These are phyloP conservation scores for Auriscalpium vulgare DNA, from an alignment of 768 basidiomycete genomes.

Conservation along the genomic window DNA sequence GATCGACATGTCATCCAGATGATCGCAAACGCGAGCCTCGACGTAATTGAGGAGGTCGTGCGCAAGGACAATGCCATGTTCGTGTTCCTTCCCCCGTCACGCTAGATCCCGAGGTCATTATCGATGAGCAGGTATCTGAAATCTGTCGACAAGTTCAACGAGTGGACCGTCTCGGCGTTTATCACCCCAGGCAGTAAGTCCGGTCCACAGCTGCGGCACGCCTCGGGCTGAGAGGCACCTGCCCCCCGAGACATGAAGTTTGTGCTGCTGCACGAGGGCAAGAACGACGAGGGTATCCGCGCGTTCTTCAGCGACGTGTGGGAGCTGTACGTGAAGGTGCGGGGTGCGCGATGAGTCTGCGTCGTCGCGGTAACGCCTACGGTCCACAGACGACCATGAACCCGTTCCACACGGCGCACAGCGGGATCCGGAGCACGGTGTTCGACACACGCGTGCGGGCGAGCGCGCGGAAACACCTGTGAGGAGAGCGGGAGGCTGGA, in stretches of 20 bases:
- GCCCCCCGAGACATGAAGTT: constrained; percentile 79
- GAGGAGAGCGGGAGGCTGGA: constrained; percentile 1
- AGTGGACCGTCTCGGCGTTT: constrained; percentile 97
- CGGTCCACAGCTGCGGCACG: not conserved
- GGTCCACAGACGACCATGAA: constrained; percentile 72
- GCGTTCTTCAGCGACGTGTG: constrained; percentile 91
- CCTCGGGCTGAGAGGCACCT: constrained; percentile 15
- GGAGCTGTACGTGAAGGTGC: constrained; percentile 95
- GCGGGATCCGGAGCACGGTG: constrained; percentile 63
- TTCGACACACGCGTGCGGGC: constrained; percentile 83
- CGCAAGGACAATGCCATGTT: constrained; percentile 74
- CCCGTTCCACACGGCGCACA: constrained; percentile 94
- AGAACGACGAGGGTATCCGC: constrained; percentile 96
- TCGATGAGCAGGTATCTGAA: constrained; percentile 77
- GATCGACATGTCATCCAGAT: constrained; percentile 96
- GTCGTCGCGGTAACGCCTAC: constrained; percentile 6
- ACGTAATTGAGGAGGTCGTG: constrained; percentile 91
- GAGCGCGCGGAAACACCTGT: constrained; percentile 81
- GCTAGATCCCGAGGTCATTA: not conserved
- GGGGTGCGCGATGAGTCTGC: constrained; percentile 10
- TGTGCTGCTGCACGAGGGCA: constrained; percentile 85
- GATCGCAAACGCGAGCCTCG: constrained; percentile 95
- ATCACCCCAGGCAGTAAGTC: constrained; percentile 88
- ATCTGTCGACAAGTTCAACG: constrained; percentile 94
- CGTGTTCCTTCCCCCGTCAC: constrained; percentile 25